Evolutionary conservation across 1,284 basidiomycete species (phyloP).

Genomic region (Athelia psychrophila): DNA sequence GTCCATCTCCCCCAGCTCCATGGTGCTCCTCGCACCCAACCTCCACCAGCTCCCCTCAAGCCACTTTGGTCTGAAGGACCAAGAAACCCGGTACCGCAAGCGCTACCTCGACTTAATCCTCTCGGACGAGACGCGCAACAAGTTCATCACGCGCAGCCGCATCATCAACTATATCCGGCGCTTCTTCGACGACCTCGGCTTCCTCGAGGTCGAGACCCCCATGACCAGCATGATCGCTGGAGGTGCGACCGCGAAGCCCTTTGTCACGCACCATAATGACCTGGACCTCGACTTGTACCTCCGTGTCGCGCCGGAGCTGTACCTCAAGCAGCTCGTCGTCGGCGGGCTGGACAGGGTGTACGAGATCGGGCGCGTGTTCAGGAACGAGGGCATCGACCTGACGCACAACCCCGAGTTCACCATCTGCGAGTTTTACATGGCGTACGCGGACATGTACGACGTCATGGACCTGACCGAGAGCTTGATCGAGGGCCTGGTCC

Average conservation of each 20-base stretch:
- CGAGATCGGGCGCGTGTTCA: constrained; percentile 97
- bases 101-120: constrained; percentile 98
- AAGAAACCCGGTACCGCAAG: constrained; percentile 98
- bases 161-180: constrained; percentile 91
- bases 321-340: constrained; percentile 97
- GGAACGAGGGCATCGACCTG: constrained; percentile 98
- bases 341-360: constrained; percentile 97
- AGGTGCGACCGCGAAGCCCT: constrained; percentile 98
- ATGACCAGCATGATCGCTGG: constrained; percentile 98
- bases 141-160: constrained; percentile 88
- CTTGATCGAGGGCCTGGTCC: constrained; percentile 91
- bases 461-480: constrained; percentile 97
- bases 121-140: constrained; percentile 86
- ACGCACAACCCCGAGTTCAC: constrained; percentile 98
- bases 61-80: constrained; percentile 92
- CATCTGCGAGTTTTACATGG: constrained; percentile 99
- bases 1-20: constrained; percentile 81
- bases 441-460: constrained; percentile 99
- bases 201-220: constrained; percentile 99
- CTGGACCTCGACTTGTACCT: constrained; percentile 97
- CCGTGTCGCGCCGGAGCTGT: constrained; percentile 96
- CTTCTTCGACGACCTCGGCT: constrained; percentile 90
- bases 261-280: constrained; percentile 99
- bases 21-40: constrained; percentile 92
- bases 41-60: constrained; percentile 93